Evolutionary conservation across 805 yeast genomes (phyloP).

Genomic region (Candida loeiensis): DNA sequence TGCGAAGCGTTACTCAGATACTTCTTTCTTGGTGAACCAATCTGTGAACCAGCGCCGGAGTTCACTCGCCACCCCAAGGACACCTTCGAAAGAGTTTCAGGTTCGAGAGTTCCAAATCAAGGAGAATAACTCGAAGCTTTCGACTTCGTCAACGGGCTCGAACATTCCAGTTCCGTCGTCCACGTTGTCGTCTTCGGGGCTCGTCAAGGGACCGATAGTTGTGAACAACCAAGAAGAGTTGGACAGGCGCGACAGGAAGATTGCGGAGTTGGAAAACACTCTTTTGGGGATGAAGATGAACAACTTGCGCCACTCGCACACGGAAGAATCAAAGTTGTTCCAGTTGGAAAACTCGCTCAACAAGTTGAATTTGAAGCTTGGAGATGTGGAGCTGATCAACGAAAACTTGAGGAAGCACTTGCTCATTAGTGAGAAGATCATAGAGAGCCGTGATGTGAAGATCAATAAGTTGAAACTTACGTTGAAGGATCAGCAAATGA

Average conservation of each 20-base stretch:
- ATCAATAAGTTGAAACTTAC: slow-evolving; percentile 51
- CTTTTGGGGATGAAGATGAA: slow-evolving; percentile 28
- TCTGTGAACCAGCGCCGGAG: slow-evolving; percentile 6
- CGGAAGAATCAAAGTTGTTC: slow-evolving; percentile 47
- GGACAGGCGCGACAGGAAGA: slow-evolving; percentile 26
- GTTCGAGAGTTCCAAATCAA: slow-evolving; percentile 10
- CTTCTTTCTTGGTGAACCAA: slow-evolving; percentile 8
- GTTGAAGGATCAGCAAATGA: slow-evolving; percentile 48
- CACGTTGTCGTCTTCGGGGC: slow-evolving; percentile 6
- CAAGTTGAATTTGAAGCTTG: slow-evolving; percentile 54
- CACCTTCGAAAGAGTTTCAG: slow-evolving; percentile 14
- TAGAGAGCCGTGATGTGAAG: slow-evolving; percentile 54
- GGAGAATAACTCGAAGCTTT: slow-evolving; percentile 9
- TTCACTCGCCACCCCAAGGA: slow-evolving; percentile 9
- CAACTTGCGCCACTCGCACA: slow-evolving; percentile 28
- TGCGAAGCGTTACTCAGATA: slow-evolving; percentile 8
- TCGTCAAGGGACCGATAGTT: slow-evolving; percentile 6
- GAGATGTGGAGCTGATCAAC: slow-evolving; percentile 63
- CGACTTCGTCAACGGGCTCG: slow-evolving; percentile 10
- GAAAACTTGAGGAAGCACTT: slow-evolving; percentile 53
- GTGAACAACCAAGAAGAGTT: slow-evolving; percentile 19
- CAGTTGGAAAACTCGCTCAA: slow-evolving; percentile 57
- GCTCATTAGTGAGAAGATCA: slow-evolving; percentile 50
- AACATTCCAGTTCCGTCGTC: slow-evolving; percentile 10
- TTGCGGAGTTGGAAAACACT: slow-evolving; percentile 28